Base-by-base conservation (phyloP, 2,329 filamentous ascomycete species). In the Fusarium compactum region DNA sequence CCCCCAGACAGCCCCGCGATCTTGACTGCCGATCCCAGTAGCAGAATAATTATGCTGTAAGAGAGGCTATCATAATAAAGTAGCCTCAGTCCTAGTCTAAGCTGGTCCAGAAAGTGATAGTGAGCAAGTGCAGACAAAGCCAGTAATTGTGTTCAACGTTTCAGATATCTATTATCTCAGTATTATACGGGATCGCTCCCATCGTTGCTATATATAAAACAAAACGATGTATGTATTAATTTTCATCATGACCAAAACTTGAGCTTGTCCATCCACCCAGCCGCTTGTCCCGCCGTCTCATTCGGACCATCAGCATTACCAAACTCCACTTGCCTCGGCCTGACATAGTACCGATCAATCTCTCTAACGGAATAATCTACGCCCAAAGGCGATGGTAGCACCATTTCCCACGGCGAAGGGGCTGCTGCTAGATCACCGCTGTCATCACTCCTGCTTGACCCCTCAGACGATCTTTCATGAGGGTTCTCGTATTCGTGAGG, bases 351-450 rank as follows among this genome's bases (percentile, higher is more conserved):
- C 12, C 80, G 64, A 47, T 81, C 79, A 1, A 76, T 74, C 56
- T 81, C 80, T 14, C 79, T 75, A 22, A 81, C 78, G 0, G 79
- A 80, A 43, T 81, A 81, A 54, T 81, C 79, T 10, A 74, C 73
- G 55, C 74, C 76, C 10, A 64, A 63, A 27, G 65, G 67, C 11
- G 64, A 65, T 7, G 63, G 66, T 4, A 58, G 58, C 20, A 70
- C 62, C 44, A 59, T 41, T 24, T 67, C 60, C 62, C 64, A 71
- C 12, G 46, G 44, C 24, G 52, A 52, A 0, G 44, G 52, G n/a
- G 29, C 32, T 6, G 43, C 40, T 30, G 40, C 45, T 4, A 32
- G 5, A 5, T 53, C 46, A 10, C 47, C 48, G 15, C 56, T 57
- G 9, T 43, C 46, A 3, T 62, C 51, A 16, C 59, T 58, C 6